Base-by-base conservation (phyloP, 345 rosid species). In the Hibiscus mutabilis region DNA sequence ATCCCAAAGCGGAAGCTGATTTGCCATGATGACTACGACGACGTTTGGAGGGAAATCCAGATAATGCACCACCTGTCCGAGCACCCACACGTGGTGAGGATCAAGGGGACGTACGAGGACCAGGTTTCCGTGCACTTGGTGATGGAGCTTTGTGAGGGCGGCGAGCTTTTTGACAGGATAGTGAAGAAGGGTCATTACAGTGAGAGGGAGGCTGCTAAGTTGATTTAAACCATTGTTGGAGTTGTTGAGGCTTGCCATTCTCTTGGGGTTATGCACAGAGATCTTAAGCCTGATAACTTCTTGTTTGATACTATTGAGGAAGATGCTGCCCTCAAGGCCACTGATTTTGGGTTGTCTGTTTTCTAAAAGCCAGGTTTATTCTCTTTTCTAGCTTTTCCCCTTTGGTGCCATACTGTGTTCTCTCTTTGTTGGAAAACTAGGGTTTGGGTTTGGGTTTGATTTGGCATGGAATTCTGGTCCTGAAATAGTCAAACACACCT, bases 41-140 rank as follows among this genome's bases (percentile, higher is more conserved):
- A 91, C 59, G 97, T 88, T 70, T 78, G 87, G 89, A 84, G 90
- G 47, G 97, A 91, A 83, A 88, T 91, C 81, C 97, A 88, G 84
- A 91, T 91, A 82, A 86, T 91, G 92, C 97, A 91, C 80, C 97
- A 91, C 49, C 73, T 91, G 25, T 87, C 93, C 0, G 97, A 86
- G 81, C 85, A 79, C 60, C 82, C 82, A 2, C 69, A 84, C 78
- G 89, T 91, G 72, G 97, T 91, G 60, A 79, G 88, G 21, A 88
- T 91, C 67, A 74, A 79, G 24, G 84, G 79, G 1, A 79, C 93
- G 1, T 90, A 83, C 37, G 96, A 84, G 78, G 88, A 81, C 24
- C 31, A 72, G 6, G 47, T 24, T 8, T 79, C 69, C 49, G 91
- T 90, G 21, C 96, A 90, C 47, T 65, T 90, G 57, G 91, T 90